Base-by-base conservation (phyloP, 257 asterid genomes). In the Eucommia ulmoides region DNA sequence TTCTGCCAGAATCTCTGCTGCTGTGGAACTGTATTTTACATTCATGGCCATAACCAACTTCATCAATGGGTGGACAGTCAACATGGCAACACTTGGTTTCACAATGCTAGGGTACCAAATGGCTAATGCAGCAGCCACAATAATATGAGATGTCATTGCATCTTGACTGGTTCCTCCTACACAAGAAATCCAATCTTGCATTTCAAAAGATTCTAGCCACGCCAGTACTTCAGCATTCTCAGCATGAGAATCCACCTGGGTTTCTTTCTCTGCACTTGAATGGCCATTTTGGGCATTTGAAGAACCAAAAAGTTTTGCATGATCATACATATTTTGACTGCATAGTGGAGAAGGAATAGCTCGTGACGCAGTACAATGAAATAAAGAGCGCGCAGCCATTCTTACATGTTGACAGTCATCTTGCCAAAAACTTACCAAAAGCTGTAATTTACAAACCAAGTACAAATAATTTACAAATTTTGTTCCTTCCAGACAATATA, bases 391-490 rank as follows among this genome's bases (percentile, higher is more conserved):
- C 59, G 98, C 96, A 65, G 96, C 94, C 96, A 89, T 80, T 70
- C 75, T 82, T 55, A 89, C 92, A 66, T 85, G 98, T 62, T 89
- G 96, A 51, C 71, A 71, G 65, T 89, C 93, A 33, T 80, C 80
- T 80, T 82, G 96, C 98, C 98, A 89, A 67, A 85, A 89, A 91
- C 98, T 82, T 62, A 79, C 98, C 69, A 89, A 58, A 64, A 89
- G 83, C 98, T 89, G 83, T 60, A 49, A 63, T 66, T 56, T 25
- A 65, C 41, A 55, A 23, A 49, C 56, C 55, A 44, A 38, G 16
- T 8, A 38, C 45, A 38, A 15, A 38, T 38, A 29, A 29, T 12
- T 12, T 5, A 7, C 38, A 29, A 29, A 29, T 29, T 5, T 29
- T 5, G 12, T n/a, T n/a, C n/a, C n/a, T n/a, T n/a, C n/a, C n/a